phyloP scores from a whole-genome alignment of 129 eudicot species.

The Saposhnikovia divaricata region DNA sequence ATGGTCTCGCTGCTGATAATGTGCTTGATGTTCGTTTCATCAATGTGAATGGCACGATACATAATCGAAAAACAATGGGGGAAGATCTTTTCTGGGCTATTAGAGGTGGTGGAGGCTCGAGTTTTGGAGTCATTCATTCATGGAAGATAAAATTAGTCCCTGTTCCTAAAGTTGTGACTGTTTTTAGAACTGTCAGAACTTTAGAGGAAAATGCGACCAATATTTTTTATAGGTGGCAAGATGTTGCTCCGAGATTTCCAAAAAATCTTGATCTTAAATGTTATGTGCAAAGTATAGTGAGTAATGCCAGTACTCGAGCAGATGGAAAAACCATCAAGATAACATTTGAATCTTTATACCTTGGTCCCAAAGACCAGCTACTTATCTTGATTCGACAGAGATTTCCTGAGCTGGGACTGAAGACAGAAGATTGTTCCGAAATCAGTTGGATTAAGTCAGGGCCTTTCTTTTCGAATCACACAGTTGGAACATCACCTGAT shows the following conservation, averaged over 20 bases:
- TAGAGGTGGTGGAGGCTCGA: slow-evolving; percentile 5
- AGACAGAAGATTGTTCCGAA: not conserved
- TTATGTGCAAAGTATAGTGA: not conserved
- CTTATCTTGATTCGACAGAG: not conserved
- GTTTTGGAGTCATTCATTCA: not conserved
- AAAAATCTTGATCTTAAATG: not conserved
- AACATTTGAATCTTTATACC: slow-evolving; percentile 4
- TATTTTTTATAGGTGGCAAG: not conserved
- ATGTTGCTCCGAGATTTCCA: not conserved
- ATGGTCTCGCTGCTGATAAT: slow-evolving; percentile 1
- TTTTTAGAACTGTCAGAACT: not conserved
- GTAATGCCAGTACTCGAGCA: not conserved
- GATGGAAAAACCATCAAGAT: not conserved
- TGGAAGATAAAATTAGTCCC: not conserved
- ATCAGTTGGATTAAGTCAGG: not conserved
- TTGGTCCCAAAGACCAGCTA: not conserved
- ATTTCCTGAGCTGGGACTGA: not conserved
- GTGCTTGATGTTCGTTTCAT: slow-evolving; percentile 5
- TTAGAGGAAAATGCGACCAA: not conserved
- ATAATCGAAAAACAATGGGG: not conserved
- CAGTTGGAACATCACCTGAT: slow-evolving; percentile 2
- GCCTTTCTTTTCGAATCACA: not conserved
- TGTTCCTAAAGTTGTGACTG: not conserved
- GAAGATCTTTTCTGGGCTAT: slow-evolving; percentile 4
- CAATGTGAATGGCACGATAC: not conserved